Base-by-base conservation (phyloP, 306 rosid genomes). In the Benincasa hispida region DNA sequence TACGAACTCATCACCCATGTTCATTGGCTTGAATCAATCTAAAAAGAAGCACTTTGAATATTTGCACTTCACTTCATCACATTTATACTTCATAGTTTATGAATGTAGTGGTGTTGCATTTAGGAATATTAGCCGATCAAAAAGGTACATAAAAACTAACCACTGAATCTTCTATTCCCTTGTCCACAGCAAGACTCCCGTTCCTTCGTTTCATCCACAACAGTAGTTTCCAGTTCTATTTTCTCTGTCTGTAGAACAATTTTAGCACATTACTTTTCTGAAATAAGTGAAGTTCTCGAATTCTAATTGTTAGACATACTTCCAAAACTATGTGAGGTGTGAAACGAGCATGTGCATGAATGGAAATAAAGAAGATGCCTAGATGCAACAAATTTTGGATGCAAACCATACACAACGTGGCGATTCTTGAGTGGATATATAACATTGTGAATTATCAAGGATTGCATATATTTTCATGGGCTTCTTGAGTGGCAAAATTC, bases 161-260 rank as follows among this genome's bases (percentile, higher is more conserved):
- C 99, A 67, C 98, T 94, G 80, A 89, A 89, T 80, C 99, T 86
- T 85, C 99, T 78, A 84, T 91, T 87, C 76, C 91, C 98, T 84
- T 91, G 96, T 81, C 89, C 90, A 58, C 97, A 91, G 75, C 87
- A 94, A 76, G 97, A 90, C 77, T 94, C 97, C 3, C 97, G 97
- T 77, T 92, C 99, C 89, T 94, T 94, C 63, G 99, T 94, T 90
- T 94, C 99, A 81, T 94, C 99, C 70, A 94, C 96, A 34, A 94
- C 99, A 76, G 96, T 92, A 78, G 99, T 79, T 92, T 94, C 99
- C 88, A 94, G 81, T 91, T 94, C 98, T 82, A 94, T 92, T 87
- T 94, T 94, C 88, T 94, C 97, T 0, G 96, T 85, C 99, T 94
- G 88, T 86, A 77, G 61, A 79, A 70, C 54, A 65, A 75, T 39